phyloP scores from a whole-genome alignment of 306 rosid genomes.

The Mimosa bimucronata region DNA sequence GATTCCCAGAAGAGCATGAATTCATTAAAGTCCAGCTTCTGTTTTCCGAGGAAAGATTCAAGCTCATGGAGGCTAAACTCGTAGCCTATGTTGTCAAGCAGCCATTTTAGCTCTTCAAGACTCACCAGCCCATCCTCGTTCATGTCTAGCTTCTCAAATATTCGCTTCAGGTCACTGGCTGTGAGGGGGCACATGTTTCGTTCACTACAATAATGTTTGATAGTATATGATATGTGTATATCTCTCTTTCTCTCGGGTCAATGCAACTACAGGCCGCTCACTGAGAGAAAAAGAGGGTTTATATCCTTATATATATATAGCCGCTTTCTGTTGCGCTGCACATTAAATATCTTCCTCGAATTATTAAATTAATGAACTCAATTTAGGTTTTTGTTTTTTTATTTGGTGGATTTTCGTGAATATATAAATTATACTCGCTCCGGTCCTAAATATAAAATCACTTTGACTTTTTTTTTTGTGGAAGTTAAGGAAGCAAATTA shows the following conservation, averaged over 20 bases:
- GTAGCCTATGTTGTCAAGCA: slow-evolving; percentile 46
- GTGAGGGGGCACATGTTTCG: slow-evolving; percentile 49
- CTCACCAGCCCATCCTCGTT: slow-evolving; percentile 66
- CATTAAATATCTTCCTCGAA: background rate
- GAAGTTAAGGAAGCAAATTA: too few relatives aligned
- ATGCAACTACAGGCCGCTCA: too few relatives aligned
- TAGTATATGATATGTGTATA: background rate
- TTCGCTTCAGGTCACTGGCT: slow-evolving; percentile 51
- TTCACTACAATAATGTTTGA: background rate
- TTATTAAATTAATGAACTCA: too few relatives aligned
- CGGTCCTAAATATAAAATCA: too few relatives aligned
- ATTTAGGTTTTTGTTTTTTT: background rate
- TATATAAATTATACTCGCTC: background rate
- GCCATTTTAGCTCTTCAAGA: slow-evolving; percentile 62
- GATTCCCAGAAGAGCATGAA: slow-evolving; percentile 58
- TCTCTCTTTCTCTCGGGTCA: background rate
- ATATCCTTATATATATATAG: background rate
- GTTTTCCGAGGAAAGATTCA: slow-evolving; percentile 47
- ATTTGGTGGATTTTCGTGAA: background rate
- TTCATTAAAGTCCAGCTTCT: slow-evolving; percentile 48
- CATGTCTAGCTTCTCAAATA: slow-evolving; percentile 61
- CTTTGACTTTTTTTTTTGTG: too few relatives aligned
- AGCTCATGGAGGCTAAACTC: slow-evolving; percentile 46
- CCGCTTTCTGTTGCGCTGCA: background rate
- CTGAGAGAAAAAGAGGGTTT: background rate